Percentiles rank a stretch among this genome's conserved stretches.
phyloP scores from a whole-genome alignment of 1,284 basidiomycete genomes.

The Bjerkandera adusta region DNA sequence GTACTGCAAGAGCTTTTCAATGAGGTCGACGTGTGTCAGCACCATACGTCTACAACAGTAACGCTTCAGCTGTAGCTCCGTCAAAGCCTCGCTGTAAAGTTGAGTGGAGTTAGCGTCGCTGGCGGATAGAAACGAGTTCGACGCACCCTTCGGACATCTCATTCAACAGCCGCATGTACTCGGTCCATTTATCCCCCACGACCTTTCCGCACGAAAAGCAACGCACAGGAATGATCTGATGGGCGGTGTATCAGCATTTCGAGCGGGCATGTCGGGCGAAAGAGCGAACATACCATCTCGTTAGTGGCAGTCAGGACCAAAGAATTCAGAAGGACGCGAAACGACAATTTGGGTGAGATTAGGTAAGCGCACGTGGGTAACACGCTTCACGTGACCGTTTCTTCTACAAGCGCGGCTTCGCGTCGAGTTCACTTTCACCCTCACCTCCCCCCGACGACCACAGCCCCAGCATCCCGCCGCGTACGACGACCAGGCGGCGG shows the following conservation, averaged over 20 bases:
- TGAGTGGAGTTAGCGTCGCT: background rate
- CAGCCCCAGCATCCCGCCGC: background rate
- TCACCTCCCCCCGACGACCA: constrained; percentile 2
- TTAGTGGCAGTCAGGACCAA: no score
- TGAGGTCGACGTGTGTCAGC: constrained; percentile 94
- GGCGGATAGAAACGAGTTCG: background rate
- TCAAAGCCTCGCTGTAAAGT: constrained; percentile 80
- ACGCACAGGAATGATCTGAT: constrained; percentile 87
- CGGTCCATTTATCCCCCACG: constrained; percentile 90
- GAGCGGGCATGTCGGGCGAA: no score
- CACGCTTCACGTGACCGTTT: constrained; percentile 13
- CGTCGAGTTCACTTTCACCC: constrained; percentile 2
- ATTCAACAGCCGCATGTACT: constrained; percentile 75
- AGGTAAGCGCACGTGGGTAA: constrained; percentile 13
- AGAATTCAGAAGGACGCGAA: no score
- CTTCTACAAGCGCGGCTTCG: background rate
- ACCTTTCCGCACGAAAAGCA: constrained; percentile 95
- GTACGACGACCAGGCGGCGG: background rate
- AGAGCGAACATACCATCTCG: no score
- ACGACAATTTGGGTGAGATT: background rate
- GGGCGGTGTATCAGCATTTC: no score
- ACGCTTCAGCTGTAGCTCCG: constrained; percentile 86
- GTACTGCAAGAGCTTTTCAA: constrained; percentile 94
- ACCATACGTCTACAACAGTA: constrained; percentile 99
- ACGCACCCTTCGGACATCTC: constrained; percentile 85